Base-by-base conservation (phyloP, 495 filamentous ascomycete genomes). In the Penicillium lagena region DNA sequence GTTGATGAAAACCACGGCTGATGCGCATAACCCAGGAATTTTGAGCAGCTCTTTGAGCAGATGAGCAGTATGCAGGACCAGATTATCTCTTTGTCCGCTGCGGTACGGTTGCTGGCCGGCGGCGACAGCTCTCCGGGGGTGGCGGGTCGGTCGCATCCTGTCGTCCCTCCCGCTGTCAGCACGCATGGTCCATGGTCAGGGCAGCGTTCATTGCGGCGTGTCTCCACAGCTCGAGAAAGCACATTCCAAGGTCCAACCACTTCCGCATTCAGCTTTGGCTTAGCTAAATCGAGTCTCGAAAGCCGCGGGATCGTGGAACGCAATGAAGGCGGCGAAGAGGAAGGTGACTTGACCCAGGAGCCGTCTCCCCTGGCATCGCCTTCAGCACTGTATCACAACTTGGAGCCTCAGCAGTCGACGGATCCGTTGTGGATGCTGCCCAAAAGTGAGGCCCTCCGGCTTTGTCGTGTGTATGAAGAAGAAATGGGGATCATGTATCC, bases 401-500 rank as follows among this genome's bases (percentile, higher is more conserved):
- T 51, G 38, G 63, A 51, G 17, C 55, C 47, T 32, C 60, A 48
- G 35, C 67, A 54, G 30, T 55, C 50, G 30, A 74, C 66, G 40
- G 87, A 94, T 65, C 86, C 88, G 1, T 67, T 95, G 12, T 89
- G 86, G 84, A 69, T 75, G n/a, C 69, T 89, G 13, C 67, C 70
- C n/a, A 85, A 83, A 54, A 70, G 81, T 13, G 87, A 95, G 52
- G 81, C 88, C 38, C 54, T 86, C n/a, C 77, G 86, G 7, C 70
- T 94, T 10, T 86, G 85, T 51, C 62, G 72, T 3, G 73, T 90
- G 2, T 88, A 88, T 51, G 82, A 90, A 43, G 87, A 94, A 56
- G 89, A 93, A 60, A 82, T 93, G 63, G 86, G 86, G 2, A 73
- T 87, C 40, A 93, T 93, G 88, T 95, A 93, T 59, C 88, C 88